Evolutionary conservation across 1,284 basidiomycete genomes (phyloP).

Genomic region (Tilletia horrida): DNA sequence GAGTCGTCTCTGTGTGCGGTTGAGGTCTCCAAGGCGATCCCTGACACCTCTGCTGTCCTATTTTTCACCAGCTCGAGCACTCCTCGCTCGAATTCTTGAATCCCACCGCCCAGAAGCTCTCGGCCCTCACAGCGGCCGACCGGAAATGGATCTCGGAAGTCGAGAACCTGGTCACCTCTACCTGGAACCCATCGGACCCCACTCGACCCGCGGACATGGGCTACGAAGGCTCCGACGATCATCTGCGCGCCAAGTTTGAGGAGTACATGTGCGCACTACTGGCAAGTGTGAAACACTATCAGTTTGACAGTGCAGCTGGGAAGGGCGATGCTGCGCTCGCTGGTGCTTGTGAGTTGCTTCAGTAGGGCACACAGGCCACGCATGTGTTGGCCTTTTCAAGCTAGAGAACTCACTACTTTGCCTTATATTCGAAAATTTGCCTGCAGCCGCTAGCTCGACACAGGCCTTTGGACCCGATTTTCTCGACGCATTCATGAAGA

Average conservation of each 20-base stretch:
- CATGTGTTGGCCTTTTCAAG: too few relatives aligned
- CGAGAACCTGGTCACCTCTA: slow-evolving; percentile 42
- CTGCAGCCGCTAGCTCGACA: slow-evolving; percentile 15
- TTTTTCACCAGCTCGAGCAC: slow-evolving; percentile 33
- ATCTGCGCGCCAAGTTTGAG: slow-evolving; percentile 39
- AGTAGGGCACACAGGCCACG: too few relatives aligned
- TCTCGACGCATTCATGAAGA: slow-evolving; percentile 37
- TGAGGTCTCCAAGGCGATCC: not conserved
- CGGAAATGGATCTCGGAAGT: slow-evolving; percentile 87
- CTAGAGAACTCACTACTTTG: too few relatives aligned
- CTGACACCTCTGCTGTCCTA: not conserved
- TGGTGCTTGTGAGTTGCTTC: slow-evolving; percentile 18
- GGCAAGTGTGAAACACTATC: slow-evolving; percentile 44
- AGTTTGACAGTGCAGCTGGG: slow-evolving; percentile 25
- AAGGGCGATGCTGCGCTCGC: slow-evolving; percentile 17
- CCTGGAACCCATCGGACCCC: slow-evolving; percentile 50
- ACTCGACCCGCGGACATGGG: slow-evolving; percentile 49
- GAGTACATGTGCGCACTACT: slow-evolving; percentile 51
- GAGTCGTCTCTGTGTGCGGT: not conserved
- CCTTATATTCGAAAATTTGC: too few relatives aligned
- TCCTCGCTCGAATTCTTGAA: slow-evolving; percentile 56
- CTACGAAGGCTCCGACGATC: slow-evolving; percentile 52
- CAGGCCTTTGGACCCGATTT: slow-evolving; percentile 45
- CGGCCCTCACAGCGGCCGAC: slow-evolving; percentile 82
- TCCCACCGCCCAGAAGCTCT: slow-evolving; percentile 71